Base-by-base conservation (phyloP, 129 eudicot genomes). In the Flaveria bidentis region DNA sequence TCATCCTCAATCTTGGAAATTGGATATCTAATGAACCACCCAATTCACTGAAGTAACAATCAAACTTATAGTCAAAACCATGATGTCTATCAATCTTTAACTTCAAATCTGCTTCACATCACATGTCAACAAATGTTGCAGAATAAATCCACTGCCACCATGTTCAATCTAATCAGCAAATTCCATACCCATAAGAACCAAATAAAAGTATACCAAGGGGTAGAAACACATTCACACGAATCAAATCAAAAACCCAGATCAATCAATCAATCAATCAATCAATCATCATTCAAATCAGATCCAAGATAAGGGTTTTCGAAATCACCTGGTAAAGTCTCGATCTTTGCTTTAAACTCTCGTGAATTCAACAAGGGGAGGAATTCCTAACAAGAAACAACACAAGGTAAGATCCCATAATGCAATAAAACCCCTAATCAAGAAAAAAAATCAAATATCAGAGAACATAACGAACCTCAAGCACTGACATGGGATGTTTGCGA, bases 311-410 rank as follows among this genome's bases (percentile, higher is more conserved):
- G 83, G 83, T 64, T 11, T n/a, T 25, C 53, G 13, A 10, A 85
- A 77, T 57, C 36, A 87, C 96, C 92, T 70, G 86, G 71, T 30
- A 83, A 83, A 56, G 67, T 73, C 79, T 81, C 74, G 74, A 72
- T 9, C 74, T 65, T 81, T 23, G 66, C 77, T 49, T 67, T 52
- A 41, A 84, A 56, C 63, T 52, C 67, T 52, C 67, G 78, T 20
- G 76, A 17, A 80, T 69, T 76, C 4, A 89, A 65, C 84, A 83
- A 63, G 53, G 84, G 81, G 36, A 82, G 22, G 41, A 85, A 74
- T 69, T 87, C 90, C 96, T 90, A 84, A 82, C n/a, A 72, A 46
- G 72, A 61, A 65, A n/a, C 42, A 72, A 61, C 60, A n/a, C 45
- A 13, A 64, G 33, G 17, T 41, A 77, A 67, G 42, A 71, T 23